Evolutionary conservation across 2,329 filamentous ascomycete species (phyloP).

Genomic region (Colletotrichum cordylinicola): DNA sequence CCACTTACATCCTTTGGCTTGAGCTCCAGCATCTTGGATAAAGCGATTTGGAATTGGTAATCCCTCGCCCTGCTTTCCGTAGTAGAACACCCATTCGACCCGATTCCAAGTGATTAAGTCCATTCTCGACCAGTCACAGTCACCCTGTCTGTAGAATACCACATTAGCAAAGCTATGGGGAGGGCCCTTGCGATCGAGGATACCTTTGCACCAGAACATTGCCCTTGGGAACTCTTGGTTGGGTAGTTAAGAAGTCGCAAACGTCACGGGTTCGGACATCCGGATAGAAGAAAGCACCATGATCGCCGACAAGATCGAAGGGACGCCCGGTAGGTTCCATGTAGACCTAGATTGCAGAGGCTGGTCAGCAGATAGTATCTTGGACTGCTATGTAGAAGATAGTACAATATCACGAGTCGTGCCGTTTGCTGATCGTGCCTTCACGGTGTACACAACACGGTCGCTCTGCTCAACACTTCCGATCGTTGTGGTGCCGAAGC

Average conservation of each 20-base stretch:
- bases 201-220: not conserved
- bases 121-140: not conserved
- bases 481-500: not conserved
- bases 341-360: not conserved
- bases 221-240: not conserved
- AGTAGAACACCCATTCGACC: not conserved
- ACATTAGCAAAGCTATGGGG: not conserved
- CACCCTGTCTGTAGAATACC: not conserved
- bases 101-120: not conserved
- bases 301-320: not conserved
- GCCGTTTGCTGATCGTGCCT: not conserved
- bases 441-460: not conserved
- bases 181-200: rapidly evolving
- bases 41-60: not conserved
- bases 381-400: not conserved
- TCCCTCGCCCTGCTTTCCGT: not conserved
- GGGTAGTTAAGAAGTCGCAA: not conserved
- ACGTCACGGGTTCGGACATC: not conserved
- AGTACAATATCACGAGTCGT: not conserved
- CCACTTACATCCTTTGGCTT: not conserved
- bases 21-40: not conserved
- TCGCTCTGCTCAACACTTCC: not conserved
- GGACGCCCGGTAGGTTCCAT: not conserved
- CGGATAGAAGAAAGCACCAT: not conserved
- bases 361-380: not conserved